Evolutionary conservation across 2,329 filamentous ascomycete genomes (phyloP).

Genomic region (Alternaria sp.): DNA sequence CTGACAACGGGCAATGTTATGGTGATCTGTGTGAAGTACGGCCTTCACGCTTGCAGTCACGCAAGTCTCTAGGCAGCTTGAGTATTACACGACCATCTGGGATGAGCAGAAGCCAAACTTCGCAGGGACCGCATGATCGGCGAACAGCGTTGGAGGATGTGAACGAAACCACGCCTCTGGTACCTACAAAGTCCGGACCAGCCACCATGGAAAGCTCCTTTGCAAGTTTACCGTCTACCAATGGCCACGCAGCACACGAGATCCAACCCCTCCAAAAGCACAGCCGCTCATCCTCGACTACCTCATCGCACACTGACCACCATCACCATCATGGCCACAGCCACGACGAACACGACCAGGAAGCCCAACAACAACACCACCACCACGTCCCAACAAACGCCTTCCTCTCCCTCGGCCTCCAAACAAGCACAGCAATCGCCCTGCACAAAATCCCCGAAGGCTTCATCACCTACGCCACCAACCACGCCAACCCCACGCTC

Average conservation of each 20-base stretch:
- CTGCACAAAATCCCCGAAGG: conserved; percentile 92
- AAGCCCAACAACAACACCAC: conserved; percentile 69
- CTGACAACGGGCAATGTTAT: conserved; percentile 64
- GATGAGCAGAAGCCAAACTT: conserved; percentile 31
- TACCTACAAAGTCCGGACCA: conserved; percentile 32
- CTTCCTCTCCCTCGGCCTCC: conserved; percentile 92
- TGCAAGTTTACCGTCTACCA: conserved; percentile 20
- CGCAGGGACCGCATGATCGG: conserved; percentile 32
- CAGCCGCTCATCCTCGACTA: conserved; percentile 18
- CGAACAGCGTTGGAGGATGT: conserved; percentile 39
- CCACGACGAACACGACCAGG: conserved; percentile 13
- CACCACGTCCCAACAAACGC: conserved; percentile 95
- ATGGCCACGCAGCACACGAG: conserved; percentile 13
- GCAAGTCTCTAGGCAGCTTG: conserved; percentile 25
- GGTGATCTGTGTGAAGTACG: conserved; percentile 58
- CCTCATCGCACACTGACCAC: conserved; percentile 15
- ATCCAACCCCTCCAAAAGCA: conserved; percentile 15
- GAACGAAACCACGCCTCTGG: conserved; percentile 31
- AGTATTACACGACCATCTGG: conserved; percentile 23
- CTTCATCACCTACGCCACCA: conserved; percentile 92
- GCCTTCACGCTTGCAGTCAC: conserved; percentile 33
- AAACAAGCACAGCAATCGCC: conserved; percentile 93
- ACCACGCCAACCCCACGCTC: conserved; percentile 88
- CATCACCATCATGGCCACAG: conserved; percentile 3
- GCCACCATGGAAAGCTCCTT: conserved; percentile 30